Evolutionary conservation across 441 rosid species (phyloP), one percentile per base, ranked within the genome.

Genomic region (Omphalea diandra): DNA sequence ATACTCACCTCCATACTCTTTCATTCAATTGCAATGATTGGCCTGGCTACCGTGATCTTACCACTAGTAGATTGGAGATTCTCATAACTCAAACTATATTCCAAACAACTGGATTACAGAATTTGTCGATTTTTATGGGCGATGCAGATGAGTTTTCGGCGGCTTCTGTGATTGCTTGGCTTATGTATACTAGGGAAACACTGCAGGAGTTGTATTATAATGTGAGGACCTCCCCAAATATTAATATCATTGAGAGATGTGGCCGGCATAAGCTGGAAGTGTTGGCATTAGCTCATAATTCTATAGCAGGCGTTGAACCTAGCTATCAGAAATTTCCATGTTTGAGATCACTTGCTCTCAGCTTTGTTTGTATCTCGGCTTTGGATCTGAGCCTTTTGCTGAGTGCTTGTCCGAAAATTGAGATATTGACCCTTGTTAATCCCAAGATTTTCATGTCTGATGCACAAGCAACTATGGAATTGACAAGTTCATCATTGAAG

Each of bases 101-200:
- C 67, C 94, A 94, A 63, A 94, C 93, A 63, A 75, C 73, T 0
- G 88, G 90, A 7, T 69, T 91, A 60, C 91, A 85, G 73, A 85
- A 86, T 24, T 77, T 94, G 36, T 86, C 86, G 0, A 78, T 94
- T 78, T 72, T 79, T 44, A 76, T 90, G 91, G 92, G 85, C 26
- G 89, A 83, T 20, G 85, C 77, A 0, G 86, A 84, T 22, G 84
- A 84, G 74, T 88, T 94, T 65, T 85, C 88, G 0, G 92, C 90
- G 58, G 81, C 92, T 4, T 77, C 90, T 2, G 89, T 87, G 50
- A 80, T 88, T 62, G 91, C 96, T 57, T 94, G 97, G 97, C 87
- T 91, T 27, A 78, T 87, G 90, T 83, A 85, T 73, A 89, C 93
- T 0, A 82, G 90, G 68, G 90, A 85, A 88, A 87, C 90, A 2